Base-by-base conservation (phyloP, 345 rosid species). In the Citrus reticulata region DNA sequence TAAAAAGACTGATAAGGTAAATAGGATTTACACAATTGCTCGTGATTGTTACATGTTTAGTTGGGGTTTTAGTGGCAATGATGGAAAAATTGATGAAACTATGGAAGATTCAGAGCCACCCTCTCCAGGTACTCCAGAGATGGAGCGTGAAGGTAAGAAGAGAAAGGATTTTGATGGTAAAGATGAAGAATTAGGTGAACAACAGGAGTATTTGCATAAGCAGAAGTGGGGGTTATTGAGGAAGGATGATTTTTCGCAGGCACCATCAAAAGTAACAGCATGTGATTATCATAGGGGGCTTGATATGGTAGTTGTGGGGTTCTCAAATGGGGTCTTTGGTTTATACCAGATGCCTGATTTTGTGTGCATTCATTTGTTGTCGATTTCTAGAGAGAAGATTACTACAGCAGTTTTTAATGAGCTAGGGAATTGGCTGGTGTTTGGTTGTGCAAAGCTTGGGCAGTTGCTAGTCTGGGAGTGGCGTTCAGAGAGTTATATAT, bases 401-500 rank as follows among this genome's bases (percentile, higher is more conserved):
- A 96, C 99, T 5, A 86, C 95, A 68, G 97, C 97, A 24, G 87
- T 86, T 30, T 94, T 96, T 74, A 96, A 96, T 86, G 92, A 84
- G 78, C 86, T 89, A 74, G 99, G 99, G 64, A 96, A 94, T 77
- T 96, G 99, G 98, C 84, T 96, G 89, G 89, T 92, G 10, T 94
- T 96, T 73, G 99, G 99, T 35, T 92, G 98, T 79, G 95, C 99
- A 16, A 93, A 90, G 84, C 88, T 94, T 10, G 97, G 99, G 79
- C 99, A 96, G 81, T 83, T 94, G 83, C 94, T 94, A 59, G 97
- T 96, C 42, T 96, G 99, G 99, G 99, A 96, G 72, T 96, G 99
- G 98, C 86, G 91, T 72, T 90, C 97, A 0, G 99, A 96, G 80
- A 96, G 94, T 87, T 94, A 94, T 84, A 86, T 96, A 86, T 75